Evolutionary conservation across 1,139 yeast genomes (phyloP), one percentile per base, ranked within the genome.

Genomic region (Geotrichum carabidarum): DNA sequence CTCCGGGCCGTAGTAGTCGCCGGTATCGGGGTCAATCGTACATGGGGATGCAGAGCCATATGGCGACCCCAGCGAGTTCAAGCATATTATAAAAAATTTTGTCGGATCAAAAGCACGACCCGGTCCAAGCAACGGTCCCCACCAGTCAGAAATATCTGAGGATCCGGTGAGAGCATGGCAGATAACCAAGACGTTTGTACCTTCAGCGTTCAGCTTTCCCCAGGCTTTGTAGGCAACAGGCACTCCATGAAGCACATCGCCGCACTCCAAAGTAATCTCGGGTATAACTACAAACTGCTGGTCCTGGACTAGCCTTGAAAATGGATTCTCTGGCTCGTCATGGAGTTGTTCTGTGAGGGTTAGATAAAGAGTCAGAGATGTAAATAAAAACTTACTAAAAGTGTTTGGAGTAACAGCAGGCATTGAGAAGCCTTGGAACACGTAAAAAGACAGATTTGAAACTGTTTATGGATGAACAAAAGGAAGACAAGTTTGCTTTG

Each of bases 101-200:
- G 90, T 77, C 0, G 97, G 95, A 70, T 93, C 99, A 70, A 93
- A 90, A 0, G 98, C 95, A 62, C 85, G 79, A 27, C 82, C 86
- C 4, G 84, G 80, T 0, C 99, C 99, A 47, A 93, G 74, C 36
- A 93, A 72, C 0, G 99, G 98, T 0, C 98, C 98, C 99, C 99
- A 73, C 99, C 99, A 93, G 67, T 93, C 99, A 48, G 86, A 80
- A 17, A 91, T 96, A 67, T 93, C 99, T 0, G 96, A 80, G 0
- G 96, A 88, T 0, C 99, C 99, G 0, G 98, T 90, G 58, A 93
- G 75, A 0, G 99, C 99, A 73, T 93, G 99, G 64, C 96, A 88
- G 17, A 93, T 86, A 35, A 93, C 82, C 73, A 93, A 74, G 57
- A 84, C 91, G 67, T 93, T 93, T 62, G 84, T 83, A 8, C 78